Evolutionary conservation across 2,329 filamentous ascomycete genomes (phyloP), one percentile per base, ranked within the genome.

Genomic region (Aspergillus ibericus): DNA sequence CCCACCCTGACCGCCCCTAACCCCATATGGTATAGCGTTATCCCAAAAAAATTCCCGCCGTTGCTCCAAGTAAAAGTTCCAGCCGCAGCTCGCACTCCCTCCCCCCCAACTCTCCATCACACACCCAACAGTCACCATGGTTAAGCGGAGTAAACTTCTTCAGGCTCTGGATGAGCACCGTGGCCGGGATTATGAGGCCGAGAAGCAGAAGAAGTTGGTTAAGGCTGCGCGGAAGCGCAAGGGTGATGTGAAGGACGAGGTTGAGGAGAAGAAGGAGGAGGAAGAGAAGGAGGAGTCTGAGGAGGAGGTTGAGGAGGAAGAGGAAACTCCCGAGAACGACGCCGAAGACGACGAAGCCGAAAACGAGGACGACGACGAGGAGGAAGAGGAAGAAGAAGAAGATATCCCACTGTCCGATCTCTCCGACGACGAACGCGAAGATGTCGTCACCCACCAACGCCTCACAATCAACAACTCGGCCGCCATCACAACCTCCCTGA

Each of bases 391-490:
- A 0, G 88, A 90, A 20, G 89, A 92, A 4, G 90, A 93, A 46
- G 92, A 96, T 64, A 92, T 97, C 46, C 89, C 93, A 4, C 85
- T 96, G 63, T 96, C 92, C 32, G 93, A 97, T 68, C 87, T 89
- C 42, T 83, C 90, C 55, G 91, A 90, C 18, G 90, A 91, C 63
- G 92, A 96, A 69, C 89, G 86, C 68, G 91, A 91, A 77, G 93
- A 96, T 71, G 85, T 96, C 40, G 86, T 96, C 61, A 91, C 92
- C 15, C 90, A 96, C 78, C 92, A 95, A 74, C 90, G 92, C 68
- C 88, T 97, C 65, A 97, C 93, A 54, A 98, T 98, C 80, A 97
- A 99, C 84, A 99, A 99, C 81, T 93, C 90, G 55, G 82, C 90
- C 65, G 95, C 93, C 34, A 90, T 99, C 53, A 85, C 86, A 65